Percentiles rank a stretch among this genome's conserved stretches.
Conservation (phyloP, 225 moss, liverwort and hornwort species). For the Anthoceros angustus region DNA sequence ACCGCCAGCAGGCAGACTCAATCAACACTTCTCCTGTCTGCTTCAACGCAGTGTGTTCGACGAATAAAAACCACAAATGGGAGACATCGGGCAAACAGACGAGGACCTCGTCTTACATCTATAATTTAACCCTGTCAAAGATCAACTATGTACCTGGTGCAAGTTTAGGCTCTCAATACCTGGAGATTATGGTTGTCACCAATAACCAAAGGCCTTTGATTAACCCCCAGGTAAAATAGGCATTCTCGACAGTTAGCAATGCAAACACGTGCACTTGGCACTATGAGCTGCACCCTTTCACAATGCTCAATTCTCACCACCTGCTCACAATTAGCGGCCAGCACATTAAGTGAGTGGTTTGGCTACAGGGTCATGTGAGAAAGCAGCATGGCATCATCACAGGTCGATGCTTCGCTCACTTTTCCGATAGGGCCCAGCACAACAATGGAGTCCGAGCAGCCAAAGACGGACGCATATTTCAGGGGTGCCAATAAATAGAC, state of each 20-base stretch:
- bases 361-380: no score
- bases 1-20: not conserved
- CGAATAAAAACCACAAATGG: no score
- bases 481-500: constrained; percentile 78
- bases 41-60: no score
- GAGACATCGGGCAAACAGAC: no score
- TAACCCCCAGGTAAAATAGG: constrained; percentile 80
- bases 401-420: constrained; percentile 16
- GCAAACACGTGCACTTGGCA: constrained; percentile 74
- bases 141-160: not conserved
- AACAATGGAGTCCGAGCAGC: constrained; percentile 86
- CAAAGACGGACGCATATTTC: constrained; percentile 82
- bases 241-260: constrained; percentile 92
- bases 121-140: not conserved
- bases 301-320: constrained; percentile 87
- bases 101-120: no score
- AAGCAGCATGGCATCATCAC: not conserved
- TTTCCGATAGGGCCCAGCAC: constrained; percentile 92
- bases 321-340: constrained; percentile 23
- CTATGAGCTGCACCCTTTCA: constrained; percentile 90
- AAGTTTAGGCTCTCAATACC: constrained; percentile 19
- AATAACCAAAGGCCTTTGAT: constrained; percentile 69
- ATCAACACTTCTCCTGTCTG: no score
- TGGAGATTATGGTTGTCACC: constrained; percentile 91
- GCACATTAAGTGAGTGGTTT: not conserved